phyloP scores from a whole-genome alignment of 495 filamentous ascomycete genomes.

The Sporormia fimetaria region DNA sequence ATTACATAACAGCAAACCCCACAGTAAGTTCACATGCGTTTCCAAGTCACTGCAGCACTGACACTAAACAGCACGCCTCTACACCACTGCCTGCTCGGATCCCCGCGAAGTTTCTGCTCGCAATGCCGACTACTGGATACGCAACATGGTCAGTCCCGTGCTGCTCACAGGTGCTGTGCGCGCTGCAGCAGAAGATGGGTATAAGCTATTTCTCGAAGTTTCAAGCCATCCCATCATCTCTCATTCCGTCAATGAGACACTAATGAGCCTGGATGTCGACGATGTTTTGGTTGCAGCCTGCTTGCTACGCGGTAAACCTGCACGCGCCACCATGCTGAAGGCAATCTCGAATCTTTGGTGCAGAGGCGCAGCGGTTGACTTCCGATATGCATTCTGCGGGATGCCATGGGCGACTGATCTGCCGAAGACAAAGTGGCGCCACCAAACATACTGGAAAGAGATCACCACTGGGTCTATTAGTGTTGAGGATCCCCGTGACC shows the following conservation, averaged over 20 bases:
- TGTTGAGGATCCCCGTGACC: slow-evolving; percentile 23
- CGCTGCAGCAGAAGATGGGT: slow-evolving; percentile 32
- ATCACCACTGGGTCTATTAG: slow-evolving; percentile 19
- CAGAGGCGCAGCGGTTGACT: slow-evolving; percentile 38
- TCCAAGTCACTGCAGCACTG: too few relatives aligned
- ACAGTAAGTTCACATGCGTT: too few relatives aligned
- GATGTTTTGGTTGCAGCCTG: slow-evolving; percentile 29
- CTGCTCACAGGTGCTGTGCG: slow-evolving; percentile 28
- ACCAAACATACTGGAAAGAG: slow-evolving; percentile 44
- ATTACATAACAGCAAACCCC: too few relatives aligned
- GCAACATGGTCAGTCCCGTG: slow-evolving; percentile 30
- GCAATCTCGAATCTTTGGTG: slow-evolving; percentile 37
- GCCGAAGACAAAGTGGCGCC: slow-evolving; percentile 42
- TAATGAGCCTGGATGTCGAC: slow-evolving; percentile 28
- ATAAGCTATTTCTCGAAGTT: slow-evolving; percentile 32
- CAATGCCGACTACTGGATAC: slow-evolving; percentile 27
- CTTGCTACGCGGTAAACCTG: slow-evolving; percentile 34
- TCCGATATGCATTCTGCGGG: slow-evolving; percentile 34
- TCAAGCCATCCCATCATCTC: slow-evolving; percentile 33
- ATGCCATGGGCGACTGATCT: slow-evolving; percentile 35
- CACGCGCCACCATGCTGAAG: slow-evolving; percentile 36
- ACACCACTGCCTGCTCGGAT: slow-evolving; percentile 32
- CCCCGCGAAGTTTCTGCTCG: slow-evolving; percentile 20
- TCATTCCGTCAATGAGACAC: slow-evolving; percentile 32
- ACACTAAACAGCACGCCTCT: slow-evolving; percentile 30